Base-by-base conservation (phyloP, 1,139 yeast genomes). In the Blastobotrys buckinghamii region DNA sequence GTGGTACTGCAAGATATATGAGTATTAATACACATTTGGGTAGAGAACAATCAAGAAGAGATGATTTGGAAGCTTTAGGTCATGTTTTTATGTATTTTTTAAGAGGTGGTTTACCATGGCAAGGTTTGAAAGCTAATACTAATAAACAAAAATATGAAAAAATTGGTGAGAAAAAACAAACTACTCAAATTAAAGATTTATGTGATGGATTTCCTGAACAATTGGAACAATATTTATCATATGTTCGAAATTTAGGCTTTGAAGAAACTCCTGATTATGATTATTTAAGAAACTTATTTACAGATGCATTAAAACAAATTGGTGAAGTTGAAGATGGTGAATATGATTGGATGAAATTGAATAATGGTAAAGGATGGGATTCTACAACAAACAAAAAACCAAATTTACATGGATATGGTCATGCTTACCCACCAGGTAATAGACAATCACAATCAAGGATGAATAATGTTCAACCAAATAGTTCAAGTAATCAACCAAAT, bases 1-100 rank as follows among this genome's bases (percentile, higher is more conserved):
- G 95, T 66, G 98, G 98, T 45, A 92, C 98, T 2, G 97, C 97
- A 12, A 80, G 98, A 64, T 92, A 92, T 71, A 90, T 90, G 97
- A 85, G 96, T 34, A 90, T 92, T 61, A 92, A 92, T 72, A 92
- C 98, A 40, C 98, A 92, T 71, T 75, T 92, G 63, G 98, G 98
- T 43, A 79, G 96, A 64, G 98, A 92, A 69, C 98, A 92, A 70
- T 82, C 87, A 57, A 80, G 98, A 65, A 78, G 98, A 62, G 98
- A 92, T 66, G 98, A 92, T 69, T 76, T 92, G 62, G 98, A 92
- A 71, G 89, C 95, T 8, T 74, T 92, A 58, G 97, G 97, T 40
- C 97, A 92, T 69, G 97, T 92, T 2, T 87, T 92, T 65, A 84
- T 92, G 70, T 92, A 92, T 70, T 92, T 92, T 64, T 71, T 92